These are phyloP conservation scores for Pachyrhizus erosus DNA, from an alignment of 306 rosid genomes.

Conservation along the genomic window DNA sequence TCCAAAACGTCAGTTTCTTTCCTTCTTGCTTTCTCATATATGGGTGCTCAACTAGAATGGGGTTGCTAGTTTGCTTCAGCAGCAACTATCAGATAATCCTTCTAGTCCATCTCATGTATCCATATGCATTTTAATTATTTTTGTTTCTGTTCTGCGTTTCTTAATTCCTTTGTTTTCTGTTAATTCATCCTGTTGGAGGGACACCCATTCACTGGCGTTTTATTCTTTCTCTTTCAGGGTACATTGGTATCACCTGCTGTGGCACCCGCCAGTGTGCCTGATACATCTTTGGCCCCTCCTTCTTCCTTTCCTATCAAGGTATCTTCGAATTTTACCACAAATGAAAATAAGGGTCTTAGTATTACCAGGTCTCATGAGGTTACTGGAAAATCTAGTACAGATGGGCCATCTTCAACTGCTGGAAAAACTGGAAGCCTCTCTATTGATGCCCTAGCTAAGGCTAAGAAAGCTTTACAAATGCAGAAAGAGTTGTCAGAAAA, in stretches of 20 bases:
- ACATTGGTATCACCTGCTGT: slow-evolving; percentile 57
- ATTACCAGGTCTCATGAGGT: slow-evolving; percentile 99
- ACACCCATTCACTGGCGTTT: slow-evolving; percentile 43
- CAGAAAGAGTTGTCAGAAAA: slow-evolving; percentile 77
- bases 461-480: slow-evolving; percentile 85
- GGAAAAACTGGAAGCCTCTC: slow-evolving; percentile 83
- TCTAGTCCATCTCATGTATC: no score
- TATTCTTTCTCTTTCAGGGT: slow-evolving; percentile 59
- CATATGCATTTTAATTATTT: no score
- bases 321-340: slow-evolving; percentile 95
- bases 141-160: background rate
- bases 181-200: no score
- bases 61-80: no score
- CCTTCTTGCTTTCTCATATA: no score
- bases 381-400: slow-evolving; percentile 99
- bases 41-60: no score
- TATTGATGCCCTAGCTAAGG: slow-evolving; percentile 85
- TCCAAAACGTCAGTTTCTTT: slow-evolving; percentile 62
- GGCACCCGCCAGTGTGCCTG: slow-evolving; percentile 62
- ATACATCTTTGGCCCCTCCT: slow-evolving; percentile 60
- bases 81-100: no score
- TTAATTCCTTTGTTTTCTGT: background rate
- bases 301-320: slow-evolving; percentile 87
- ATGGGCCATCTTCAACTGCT: slow-evolving; percentile 96
- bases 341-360: slow-evolving; percentile 99